Percentiles rank a stretch among this genome's conserved stretches.
Evolutionary conservation across 2,329 filamentous ascomycete genomes (phyloP).

Genomic region (Pseudovirgaria hyperparasitica): DNA sequence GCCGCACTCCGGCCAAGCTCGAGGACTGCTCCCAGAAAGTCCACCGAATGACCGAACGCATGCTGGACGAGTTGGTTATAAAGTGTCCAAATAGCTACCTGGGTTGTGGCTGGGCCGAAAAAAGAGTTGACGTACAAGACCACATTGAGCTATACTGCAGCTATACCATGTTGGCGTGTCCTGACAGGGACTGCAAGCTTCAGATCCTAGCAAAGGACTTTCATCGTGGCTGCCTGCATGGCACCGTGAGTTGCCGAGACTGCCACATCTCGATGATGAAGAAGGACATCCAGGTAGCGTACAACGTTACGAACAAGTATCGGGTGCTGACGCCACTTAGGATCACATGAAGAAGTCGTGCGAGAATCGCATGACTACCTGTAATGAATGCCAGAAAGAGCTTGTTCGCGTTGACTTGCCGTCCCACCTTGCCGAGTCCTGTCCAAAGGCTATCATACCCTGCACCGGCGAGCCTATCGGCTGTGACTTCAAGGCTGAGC

Average conservation of each 20-base stretch:
- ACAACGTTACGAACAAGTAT: slow-evolving; percentile 1
- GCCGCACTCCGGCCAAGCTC: slow-evolving; percentile 33
- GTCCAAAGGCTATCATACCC: slow-evolving; percentile 27
- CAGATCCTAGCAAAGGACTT: slow-evolving; percentile 43
- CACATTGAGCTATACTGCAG: slow-evolving; percentile 50
- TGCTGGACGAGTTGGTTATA: slow-evolving; percentile 49
- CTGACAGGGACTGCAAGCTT: slow-evolving; percentile 35
- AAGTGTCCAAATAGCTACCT: slow-evolving; percentile 43
- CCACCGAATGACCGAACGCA: slow-evolving; percentile 44
- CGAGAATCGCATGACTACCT: slow-evolving; percentile 33
- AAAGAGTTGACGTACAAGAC: slow-evolving; percentile 43
- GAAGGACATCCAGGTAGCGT: slow-evolving; percentile 37
- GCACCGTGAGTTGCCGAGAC: slow-evolving; percentile 36
- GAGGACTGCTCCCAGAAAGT: slow-evolving; percentile 22
- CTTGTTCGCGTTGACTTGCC: slow-evolving; percentile 30
- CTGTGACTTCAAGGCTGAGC: slow-evolving; percentile 27
- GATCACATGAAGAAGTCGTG: slow-evolving; percentile 36
- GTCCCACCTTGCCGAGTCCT: slow-evolving; percentile 27
- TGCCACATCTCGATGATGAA: slow-evolving; percentile 42
- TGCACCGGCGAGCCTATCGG: slow-evolving; percentile 33
- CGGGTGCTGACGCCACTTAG: slow-evolving; percentile 14
- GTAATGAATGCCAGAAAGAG: slow-evolving; percentile 28
- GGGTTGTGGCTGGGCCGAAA: slow-evolving; percentile 41
- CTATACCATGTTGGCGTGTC: slow-evolving; percentile 41
- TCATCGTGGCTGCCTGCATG: slow-evolving; percentile 41